A percentile compares a stretch with the other conserved stretches of the same genome.
Evolutionary conservation across 257 asterid species (phyloP).

Genomic region (Catharanthus roseus): DNA sequence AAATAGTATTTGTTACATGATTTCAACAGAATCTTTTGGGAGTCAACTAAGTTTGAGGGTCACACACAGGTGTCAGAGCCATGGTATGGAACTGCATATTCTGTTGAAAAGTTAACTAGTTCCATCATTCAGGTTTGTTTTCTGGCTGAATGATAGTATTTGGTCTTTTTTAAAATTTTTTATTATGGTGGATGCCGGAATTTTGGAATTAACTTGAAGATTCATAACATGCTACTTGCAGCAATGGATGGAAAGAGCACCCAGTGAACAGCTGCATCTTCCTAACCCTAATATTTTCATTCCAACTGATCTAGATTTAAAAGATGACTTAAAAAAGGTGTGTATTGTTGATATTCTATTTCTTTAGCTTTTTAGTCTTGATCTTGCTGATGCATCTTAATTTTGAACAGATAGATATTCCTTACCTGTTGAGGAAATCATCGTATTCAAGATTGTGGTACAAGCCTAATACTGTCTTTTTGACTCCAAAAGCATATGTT

Average conservation of each 20-base stretch:
- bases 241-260: conserved; percentile 75
- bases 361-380: conserved; percentile 9
- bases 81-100: conserved; percentile 92
- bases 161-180: conserved; percentile 7
- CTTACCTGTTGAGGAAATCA: conserved; percentile 68
- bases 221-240: conserved; percentile 24
- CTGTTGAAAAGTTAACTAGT: conserved; percentile 53
- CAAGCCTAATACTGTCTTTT: conserved; percentile 81
- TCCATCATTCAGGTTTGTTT: conserved; percentile 68
- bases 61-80: conserved; percentile 60
- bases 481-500: conserved; percentile 83
- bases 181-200: conserved; percentile 1
- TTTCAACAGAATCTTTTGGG: conserved; percentile 83
- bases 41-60: conserved; percentile 83
- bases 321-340: conserved; percentile 58
- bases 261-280: conserved; percentile 59
- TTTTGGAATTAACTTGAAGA: neutral
- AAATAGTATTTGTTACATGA: neutral
- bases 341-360: conserved; percentile 15
- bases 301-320: conserved; percentile 87
- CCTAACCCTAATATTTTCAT: conserved; percentile 78
- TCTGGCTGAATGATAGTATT: conserved; percentile 11
- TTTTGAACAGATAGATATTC: conserved; percentile 57
- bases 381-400: conserved; percentile 24
- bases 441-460: conserved; percentile 88